Base-by-base conservation (phyloP, 306 rosid species). In the Prunus persica region DNA sequence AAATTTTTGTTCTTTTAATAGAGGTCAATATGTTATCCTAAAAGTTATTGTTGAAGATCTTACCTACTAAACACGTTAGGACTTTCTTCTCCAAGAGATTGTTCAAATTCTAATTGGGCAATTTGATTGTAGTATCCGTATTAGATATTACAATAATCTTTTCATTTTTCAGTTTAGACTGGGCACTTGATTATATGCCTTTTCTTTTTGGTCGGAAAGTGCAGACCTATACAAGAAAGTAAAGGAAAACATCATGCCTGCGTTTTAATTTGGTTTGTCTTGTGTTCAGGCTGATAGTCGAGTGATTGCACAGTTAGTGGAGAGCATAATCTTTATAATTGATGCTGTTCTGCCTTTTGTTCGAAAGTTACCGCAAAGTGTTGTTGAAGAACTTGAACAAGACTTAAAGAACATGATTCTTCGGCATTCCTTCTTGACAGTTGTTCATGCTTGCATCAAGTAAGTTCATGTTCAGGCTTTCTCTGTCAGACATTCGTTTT, bases 391-490 rank as follows among this genome's bases (percentile, higher is more conserved):
- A 79, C 97, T 95, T 22, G 96, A 90, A 77, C 97, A 90, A 79
- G 99, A 95, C 84, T 83, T 95, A 88, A 92, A 87, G 80, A 92
- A 88, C 79, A 92, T 95, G 99, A 95, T 92, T 83, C 88, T 89
- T 75, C 89, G 97, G 63, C 93, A 87, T 88, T 86, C 97, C 76
- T 92, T 90, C 90, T 84, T 95, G 97, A 89, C 95, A 15, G 97
- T 95, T 83, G 99, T 95, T 78, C 99, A 95, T 89, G 97, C 99
- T 80, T 92, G 96, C 88, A 90, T 95, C 91, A 95, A 91, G 99
- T 95, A 90, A 34, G 25, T 76, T 58, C 69, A 19, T 65, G 50
- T 78, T 84, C 34, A 56, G 56, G 63, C 55, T 15, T 80, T 79
- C 72, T 63, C 15, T 69, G 19, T 27, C 71, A 30, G 67, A 30